Base-by-base conservation (phyloP, 2,329 filamentous ascomycete genomes). In the Coniochaeta sp. region DNA sequence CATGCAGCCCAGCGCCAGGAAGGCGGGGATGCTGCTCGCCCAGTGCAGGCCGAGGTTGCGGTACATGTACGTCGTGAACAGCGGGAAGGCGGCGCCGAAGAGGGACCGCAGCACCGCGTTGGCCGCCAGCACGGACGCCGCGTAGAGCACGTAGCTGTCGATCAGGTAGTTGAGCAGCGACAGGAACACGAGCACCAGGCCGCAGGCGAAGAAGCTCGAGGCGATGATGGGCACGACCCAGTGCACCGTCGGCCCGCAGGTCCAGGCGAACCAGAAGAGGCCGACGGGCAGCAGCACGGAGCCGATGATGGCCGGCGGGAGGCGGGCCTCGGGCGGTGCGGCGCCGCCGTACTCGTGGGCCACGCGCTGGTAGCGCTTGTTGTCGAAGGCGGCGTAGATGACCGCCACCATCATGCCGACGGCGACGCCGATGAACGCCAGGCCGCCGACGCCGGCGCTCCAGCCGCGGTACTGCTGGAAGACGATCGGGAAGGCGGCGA, bases 91-190 rank as follows among this genome's bases (percentile, higher is more conserved):
- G 1, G 87, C 84, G 61, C 88, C 89, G 62, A 91, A 90, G 16
- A 89, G 73, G 0, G 87, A 90, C 61, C 89, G 85, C 12, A 92
- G 75, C 28, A 92, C 84, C 1, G 85, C 81, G 72, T 87, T 91
- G 55, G 88, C 89, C 2, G 90, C 89, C 9, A 93, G 77, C 0
- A 87, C 89, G 0, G 86, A 90, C 0, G 89, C 89, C 0, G 90
- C 89, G 63, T 88, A 93, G 66, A 93, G 88, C 58, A 87, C 87
- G 71, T 91, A 86, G 6, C 84, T 75, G 67, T 90, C 88, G 62
- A 90, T 83, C 14, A 90, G 79, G 72, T 89, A 90, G 72, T 85
- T 88, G 68, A 85, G 79, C 54, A 86, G 73, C 5, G 78, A 78
- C n/a, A 90, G 72, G 75, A 90, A 90, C 38, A 90, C 84, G 32